Evolutionary conservation across 257 asterid species (phyloP), one percentile per base, ranked within the genome.

Genomic region (Ophiorrhiza pumila): DNA sequence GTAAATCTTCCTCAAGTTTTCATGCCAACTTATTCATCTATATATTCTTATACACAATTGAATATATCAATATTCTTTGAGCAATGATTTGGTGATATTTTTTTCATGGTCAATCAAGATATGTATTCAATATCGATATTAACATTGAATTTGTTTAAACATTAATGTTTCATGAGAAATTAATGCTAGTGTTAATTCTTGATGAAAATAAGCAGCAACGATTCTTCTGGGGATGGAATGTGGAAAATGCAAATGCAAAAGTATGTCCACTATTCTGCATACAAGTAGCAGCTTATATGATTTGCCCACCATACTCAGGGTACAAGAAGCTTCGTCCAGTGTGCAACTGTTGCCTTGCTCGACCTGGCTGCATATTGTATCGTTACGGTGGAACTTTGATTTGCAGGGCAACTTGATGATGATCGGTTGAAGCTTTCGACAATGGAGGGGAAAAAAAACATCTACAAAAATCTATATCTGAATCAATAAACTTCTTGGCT

Each of bases 291-390:
- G 39, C 39, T n/a, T 74, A 74, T 35, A 67, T 57, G 78, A 67
- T 68, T 56, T 74, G 78, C 15, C 78, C 78, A 25, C 78, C 78
- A 25, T 41, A 46, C 46, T 64, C 78, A 1, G 78, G 74, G 7
- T 2, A 42, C 0, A 13, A 67, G 53, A 43, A 32, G 7, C 55
- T 66, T 31, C 37, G 7, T 23, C 52, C 46, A 0, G 73, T 31
- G 7, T 74, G 78, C 29, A 45, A 74, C 53, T 74, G 78, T 46
- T 74, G 78, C 74, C 3, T 62, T 0, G 69, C 80, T 5, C 1
- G 23, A 29, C 53, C 49, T 3, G 75, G 80, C 45, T 71, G 76
- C 39, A 76, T 52, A 22, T 12, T 71, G 2, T 65, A 37, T 70
- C 69, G 50, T 20, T 64, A 60, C 59, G 53, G 43, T 74, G 74